Evolutionary conservation across 2,329 filamentous ascomycete species (phyloP).

Genomic region (Fusarium tanahbumbuense): DNA sequence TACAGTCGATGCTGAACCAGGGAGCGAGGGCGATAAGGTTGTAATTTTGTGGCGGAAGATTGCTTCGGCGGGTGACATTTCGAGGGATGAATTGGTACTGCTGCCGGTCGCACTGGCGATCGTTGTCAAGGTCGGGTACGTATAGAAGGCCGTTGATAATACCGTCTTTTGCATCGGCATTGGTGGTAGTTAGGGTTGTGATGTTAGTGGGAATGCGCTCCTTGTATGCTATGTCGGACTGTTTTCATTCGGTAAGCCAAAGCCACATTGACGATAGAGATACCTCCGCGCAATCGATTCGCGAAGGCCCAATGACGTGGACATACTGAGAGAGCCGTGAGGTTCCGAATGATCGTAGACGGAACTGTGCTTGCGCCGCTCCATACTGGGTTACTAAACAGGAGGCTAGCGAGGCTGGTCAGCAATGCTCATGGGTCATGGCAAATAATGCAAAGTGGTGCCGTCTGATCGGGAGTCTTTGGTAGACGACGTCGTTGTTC

Average conservation of each 20-base stretch:
- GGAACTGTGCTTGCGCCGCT: constrained; percentile 61
- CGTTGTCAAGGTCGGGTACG: constrained; percentile 74
- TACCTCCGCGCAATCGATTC: neutral
- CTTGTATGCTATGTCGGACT: constrained; percentile 64
- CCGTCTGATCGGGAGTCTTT: neutral
- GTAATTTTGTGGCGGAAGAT: constrained; percentile 77
- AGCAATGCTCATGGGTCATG: constrained; percentile 24
- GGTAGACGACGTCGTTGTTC: constrained; percentile 1
- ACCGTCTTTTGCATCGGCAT: constrained; percentile 62
- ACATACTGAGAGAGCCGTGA: constrained; percentile 67
- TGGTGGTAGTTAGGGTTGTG: constrained; percentile 79
- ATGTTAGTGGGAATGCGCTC: constrained; percentile 68
- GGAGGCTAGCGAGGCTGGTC: constrained; percentile 57
- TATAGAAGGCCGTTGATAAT: constrained; percentile 84
- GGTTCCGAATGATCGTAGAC: constrained; percentile 66
- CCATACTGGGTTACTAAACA: constrained; percentile 71
- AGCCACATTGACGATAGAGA: neutral
- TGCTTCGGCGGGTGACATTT: constrained; percentile 78
- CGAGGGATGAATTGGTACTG: constrained; percentile 75
- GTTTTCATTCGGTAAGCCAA: constrained; percentile 37
- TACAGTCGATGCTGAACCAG: constrained; percentile 82
- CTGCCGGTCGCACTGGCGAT: constrained; percentile 71
- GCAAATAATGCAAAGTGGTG: constrained; percentile 6
- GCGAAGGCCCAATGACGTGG: neutral
- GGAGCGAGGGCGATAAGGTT: constrained; percentile 85